Conservation (phyloP, 73 alveolate genomes). For the Uronychia binucleata region DNA sequence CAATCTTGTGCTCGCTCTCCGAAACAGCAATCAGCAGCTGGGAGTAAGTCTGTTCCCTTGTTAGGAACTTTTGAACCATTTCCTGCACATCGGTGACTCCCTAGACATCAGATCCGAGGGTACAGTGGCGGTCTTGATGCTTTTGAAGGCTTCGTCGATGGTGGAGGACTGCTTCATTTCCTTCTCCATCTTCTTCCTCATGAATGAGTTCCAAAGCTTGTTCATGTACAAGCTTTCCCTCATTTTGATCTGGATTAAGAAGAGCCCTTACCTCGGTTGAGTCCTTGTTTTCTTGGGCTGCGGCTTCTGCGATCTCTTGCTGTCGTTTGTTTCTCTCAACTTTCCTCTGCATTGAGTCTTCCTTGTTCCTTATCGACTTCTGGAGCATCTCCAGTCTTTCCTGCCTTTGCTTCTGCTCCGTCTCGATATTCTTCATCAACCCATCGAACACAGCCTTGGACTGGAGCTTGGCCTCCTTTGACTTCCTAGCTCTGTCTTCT, state of each 20-base stretch:
- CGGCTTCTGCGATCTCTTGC: constrained; percentile 77
- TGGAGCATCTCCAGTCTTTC: constrained; percentile 38
- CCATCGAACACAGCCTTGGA: constrained; percentile 50
- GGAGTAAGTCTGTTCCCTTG: constrained; percentile 85
- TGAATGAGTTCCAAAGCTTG: constrained; percentile 73
- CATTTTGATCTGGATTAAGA: constrained; percentile 85
- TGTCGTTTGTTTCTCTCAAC: constrained; percentile 51
- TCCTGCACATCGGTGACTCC: constrained; percentile 85
- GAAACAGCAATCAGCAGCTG: constrained; percentile 74
- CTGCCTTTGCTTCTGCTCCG: constrained; percentile 57
- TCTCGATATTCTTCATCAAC: constrained; percentile 42
- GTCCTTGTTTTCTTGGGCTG: constrained; percentile 77
- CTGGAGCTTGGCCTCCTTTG: constrained; percentile 62
- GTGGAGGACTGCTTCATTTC: constrained; percentile 80
- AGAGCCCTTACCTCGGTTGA: too few relatives aligned
- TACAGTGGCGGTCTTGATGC: constrained; percentile 84
- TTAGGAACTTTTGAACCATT: constrained; percentile 79
- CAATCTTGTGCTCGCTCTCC: constrained; percentile 84
- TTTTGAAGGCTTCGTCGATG: constrained; percentile 83
- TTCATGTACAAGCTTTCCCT: constrained; percentile 72
- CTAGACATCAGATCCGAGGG: too few relatives aligned
- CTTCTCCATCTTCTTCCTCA: constrained; percentile 86
- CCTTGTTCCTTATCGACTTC: constrained; percentile 51
- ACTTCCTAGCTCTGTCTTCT: constrained; percentile 35
- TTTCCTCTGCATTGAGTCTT: constrained; percentile 50